Percentiles rank a stretch among this genome's conserved stretches.
Conservation (phyloP, 192 early-diverging fungal species). For the Paraglomus brasilianum region DNA sequence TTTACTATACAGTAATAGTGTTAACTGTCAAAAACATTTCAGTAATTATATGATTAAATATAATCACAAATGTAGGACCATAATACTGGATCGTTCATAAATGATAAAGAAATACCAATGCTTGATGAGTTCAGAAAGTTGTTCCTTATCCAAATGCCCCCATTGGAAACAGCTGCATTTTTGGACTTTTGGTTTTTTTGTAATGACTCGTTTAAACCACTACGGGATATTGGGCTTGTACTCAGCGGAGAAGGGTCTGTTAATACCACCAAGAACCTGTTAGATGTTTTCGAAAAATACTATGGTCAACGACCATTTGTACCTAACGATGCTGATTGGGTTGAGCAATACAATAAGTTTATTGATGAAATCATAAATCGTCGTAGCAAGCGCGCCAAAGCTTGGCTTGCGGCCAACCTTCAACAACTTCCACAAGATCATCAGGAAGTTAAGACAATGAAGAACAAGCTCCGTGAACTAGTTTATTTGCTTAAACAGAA, state of each 20-base stretch:
- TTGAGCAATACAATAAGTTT: background rate
- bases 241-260: conserved; percentile 10
- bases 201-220: no score
- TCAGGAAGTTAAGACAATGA: background rate
- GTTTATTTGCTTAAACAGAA: background rate
- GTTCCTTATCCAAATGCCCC: no score
- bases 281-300: conserved; percentile 26
- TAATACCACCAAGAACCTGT: no score
- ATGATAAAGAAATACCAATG: conserved; percentile 14
- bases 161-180: no score
- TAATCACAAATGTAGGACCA: background rate
- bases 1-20: no score
- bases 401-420: conserved; percentile 14
- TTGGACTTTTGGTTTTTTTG: no score
- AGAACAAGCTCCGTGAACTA: background rate
- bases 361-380: conserved; percentile 9
- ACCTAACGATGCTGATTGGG: conserved; percentile 7
- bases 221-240: conserved; percentile 23
- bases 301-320: conserved; percentile 2
- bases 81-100: conserved; percentile 8
- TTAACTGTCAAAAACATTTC: background rate
- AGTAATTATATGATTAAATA: background rate
- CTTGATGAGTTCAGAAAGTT: conserved; percentile 8
- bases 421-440: conserved; percentile 3
- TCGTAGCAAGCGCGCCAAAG: background rate